Evolutionary conservation across 2,329 filamentous ascomycete genomes (phyloP).

Genomic region (Aaosphaeria pasadenensis): DNA sequence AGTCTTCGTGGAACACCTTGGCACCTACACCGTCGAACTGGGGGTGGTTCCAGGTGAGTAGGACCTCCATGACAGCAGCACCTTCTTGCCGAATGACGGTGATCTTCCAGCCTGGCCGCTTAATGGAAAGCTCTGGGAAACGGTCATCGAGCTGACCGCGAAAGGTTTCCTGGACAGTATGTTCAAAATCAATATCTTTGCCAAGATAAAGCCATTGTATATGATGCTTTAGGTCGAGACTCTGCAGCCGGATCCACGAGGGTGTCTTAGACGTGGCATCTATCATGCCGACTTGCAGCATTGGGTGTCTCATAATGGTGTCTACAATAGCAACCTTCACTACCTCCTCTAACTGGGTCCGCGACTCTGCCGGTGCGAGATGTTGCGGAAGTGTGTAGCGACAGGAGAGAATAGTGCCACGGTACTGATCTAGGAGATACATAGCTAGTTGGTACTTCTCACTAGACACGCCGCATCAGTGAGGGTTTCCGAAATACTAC

Average conservation of each 20-base stretch:
- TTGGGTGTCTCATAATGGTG: constrained; percentile 9
- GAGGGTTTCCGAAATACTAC: too few relatives aligned
- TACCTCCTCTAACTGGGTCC: constrained; percentile 6
- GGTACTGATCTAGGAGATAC: constrained; percentile 43
- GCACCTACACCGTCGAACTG: constrained; percentile 13
- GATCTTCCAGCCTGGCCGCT: constrained; percentile 10
- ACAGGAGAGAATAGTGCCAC: constrained; percentile 53
- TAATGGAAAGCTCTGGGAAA: constrained; percentile 9
- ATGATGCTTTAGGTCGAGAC: constrained; percentile 11
- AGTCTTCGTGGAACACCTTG: constrained; percentile 11
- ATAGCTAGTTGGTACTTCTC: constrained; percentile 22
- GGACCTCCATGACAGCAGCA: constrained; percentile 5
- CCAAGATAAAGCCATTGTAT: constrained; percentile 9
- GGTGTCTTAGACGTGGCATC: constrained; percentile 10
- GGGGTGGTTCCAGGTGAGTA: constrained; percentile 10
- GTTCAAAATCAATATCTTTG: constrained; percentile 3
- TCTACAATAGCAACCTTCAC: constrained; percentile 6
- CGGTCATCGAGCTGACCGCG: constrained; percentile 11
- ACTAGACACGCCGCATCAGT: background rate
- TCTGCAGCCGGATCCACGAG: constrained; percentile 9
- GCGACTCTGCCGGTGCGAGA: constrained; percentile 7
- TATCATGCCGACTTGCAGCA: constrained; percentile 11
- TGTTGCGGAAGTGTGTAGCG: constrained; percentile 35
- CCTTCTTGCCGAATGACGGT: constrained; percentile 7
- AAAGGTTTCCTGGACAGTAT: constrained; percentile 6